Percentiles rank a stretch among this genome's conserved stretches.
These are phyloP conservation scores for Blakeslea trispora DNA, from an alignment of 371 early-diverging fungal species.

Conservation along the genomic window DNA sequence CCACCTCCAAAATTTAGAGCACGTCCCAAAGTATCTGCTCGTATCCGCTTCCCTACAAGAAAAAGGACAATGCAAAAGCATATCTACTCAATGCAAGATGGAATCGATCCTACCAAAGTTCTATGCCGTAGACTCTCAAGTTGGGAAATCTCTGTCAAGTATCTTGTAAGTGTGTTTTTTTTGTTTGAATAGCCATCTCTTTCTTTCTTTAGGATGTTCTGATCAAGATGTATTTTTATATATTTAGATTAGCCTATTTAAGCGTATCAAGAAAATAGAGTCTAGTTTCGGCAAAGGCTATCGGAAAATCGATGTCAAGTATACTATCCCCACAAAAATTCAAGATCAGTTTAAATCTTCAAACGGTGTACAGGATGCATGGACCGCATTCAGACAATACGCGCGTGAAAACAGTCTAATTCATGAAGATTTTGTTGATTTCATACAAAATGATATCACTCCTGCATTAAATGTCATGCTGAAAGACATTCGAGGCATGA, in stretches of 20 bases:
- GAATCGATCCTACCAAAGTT: slow-evolving; percentile 24
- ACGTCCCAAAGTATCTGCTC: slow-evolving; percentile 9
- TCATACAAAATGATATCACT: slow-evolving; percentile 26
- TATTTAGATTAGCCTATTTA: slow-evolving; percentile 18
- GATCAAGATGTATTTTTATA: neutral
- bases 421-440: slow-evolving; percentile 30
- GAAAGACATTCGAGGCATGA: slow-evolving; percentile 19
- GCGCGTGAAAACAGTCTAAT: slow-evolving; percentile 27
- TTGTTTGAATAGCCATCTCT: too few relatives aligned
- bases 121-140: slow-evolving; percentile 12
- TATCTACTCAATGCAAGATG: slow-evolving; percentile 27
- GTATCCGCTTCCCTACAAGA: slow-evolving; percentile 22
- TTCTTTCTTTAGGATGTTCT: too few relatives aligned
- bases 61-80: slow-evolving; percentile 29
- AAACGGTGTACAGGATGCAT: slow-evolving; percentile 29
- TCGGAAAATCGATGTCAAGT: slow-evolving; percentile 25
- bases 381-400: slow-evolving; percentile 26
- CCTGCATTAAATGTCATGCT: slow-evolving; percentile 19
- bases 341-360: slow-evolving; percentile 29
- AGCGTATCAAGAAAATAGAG: slow-evolving; percentile 24
- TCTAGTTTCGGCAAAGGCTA: slow-evolving; percentile 20
- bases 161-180: slow-evolving; percentile 20
- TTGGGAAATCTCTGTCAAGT: slow-evolving; percentile 27
- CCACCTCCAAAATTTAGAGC: slow-evolving; percentile 30
- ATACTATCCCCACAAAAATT: slow-evolving; percentile 14